phyloP scores from a whole-genome alignment of 106 monocot species.

The Ottelia alismoides region DNA sequence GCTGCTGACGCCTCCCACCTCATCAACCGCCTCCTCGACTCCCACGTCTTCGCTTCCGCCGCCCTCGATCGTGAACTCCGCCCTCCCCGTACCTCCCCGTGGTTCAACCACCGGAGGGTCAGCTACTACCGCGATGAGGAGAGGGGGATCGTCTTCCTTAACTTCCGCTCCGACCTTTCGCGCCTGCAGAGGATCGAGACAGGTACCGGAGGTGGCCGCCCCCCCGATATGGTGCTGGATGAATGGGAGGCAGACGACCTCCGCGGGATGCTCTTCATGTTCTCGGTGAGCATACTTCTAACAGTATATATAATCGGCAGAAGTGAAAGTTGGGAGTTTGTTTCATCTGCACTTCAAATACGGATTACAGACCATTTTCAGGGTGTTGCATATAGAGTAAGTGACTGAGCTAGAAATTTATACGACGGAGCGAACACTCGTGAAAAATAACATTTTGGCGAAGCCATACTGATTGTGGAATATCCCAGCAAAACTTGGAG shows the following conservation, averaged over 20 bases:
- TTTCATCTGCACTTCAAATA: too few species aligned
- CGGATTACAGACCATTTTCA: too few species aligned
- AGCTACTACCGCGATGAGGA: constrained; percentile 49
- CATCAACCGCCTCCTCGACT: constrained; percentile 63
- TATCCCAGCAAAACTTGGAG: too few species aligned
- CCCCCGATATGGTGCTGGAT: constrained; percentile 21
- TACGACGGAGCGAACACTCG: too few species aligned
- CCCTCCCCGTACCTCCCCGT: not conserved
- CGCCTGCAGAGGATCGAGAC: constrained; percentile 1
- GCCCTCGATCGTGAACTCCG: constrained; percentile 24
- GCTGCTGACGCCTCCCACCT: constrained; percentile 33
- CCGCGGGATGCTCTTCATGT: constrained; percentile 78
- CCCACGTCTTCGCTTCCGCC: constrained; percentile 52
- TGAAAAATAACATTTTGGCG: too few species aligned
- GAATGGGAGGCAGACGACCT: constrained; percentile 55
- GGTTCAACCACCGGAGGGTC: constrained; percentile 32
- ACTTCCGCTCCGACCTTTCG: constrained; percentile 17
- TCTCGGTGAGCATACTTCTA: constrained; percentile 88
- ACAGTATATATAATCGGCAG: too few species aligned
- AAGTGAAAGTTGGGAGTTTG: too few species aligned
- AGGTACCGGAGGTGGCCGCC: not conserved
- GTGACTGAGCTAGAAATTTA: too few species aligned
- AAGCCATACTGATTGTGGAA: too few species aligned
- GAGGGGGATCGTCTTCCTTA: constrained; percentile 61
- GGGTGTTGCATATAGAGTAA: too few species aligned